Percentiles rank a stretch among this genome's conserved stretches.
Conservation (phyloP, 176 grass and related monocot genomes). For the Cymbopogon citratus region DNA sequence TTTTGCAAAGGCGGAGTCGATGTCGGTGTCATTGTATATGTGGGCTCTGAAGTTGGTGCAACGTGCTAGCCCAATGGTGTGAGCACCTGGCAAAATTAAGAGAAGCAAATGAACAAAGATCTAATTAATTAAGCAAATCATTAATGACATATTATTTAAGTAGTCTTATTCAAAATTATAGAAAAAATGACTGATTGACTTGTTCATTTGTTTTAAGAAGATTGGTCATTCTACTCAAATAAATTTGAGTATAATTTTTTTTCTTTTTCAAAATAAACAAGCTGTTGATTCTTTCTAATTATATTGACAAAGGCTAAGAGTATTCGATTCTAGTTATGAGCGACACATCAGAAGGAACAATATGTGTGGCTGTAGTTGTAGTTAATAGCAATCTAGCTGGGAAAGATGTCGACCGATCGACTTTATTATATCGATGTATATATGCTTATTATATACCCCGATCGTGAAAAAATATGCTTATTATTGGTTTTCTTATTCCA, state of each 20-base stretch:
- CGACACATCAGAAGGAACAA: background rate
- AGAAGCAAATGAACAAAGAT: too few species aligned
- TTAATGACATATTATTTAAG: background rate
- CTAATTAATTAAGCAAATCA: too few species aligned
- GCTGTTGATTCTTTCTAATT: background rate
- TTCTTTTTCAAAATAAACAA: background rate
- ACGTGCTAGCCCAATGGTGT: constrained; percentile 61
- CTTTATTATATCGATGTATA: background rate
- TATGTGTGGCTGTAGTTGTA: background rate
- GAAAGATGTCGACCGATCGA: background rate
- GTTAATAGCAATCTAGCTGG: background rate
- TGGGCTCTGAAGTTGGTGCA: constrained; percentile 56
- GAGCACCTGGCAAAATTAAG: constrained; percentile 30
- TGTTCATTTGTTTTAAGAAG: background rate
- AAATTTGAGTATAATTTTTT: background rate
- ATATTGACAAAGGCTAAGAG: background rate
- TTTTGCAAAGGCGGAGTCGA: constrained; percentile 34
- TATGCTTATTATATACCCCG: too few species aligned
- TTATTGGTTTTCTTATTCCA: background rate
- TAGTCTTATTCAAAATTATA: background rate
- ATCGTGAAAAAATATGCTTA: too few species aligned
- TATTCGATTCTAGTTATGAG: background rate
- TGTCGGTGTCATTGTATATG: constrained; percentile 67
- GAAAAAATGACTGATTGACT: background rate
- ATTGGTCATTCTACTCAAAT: background rate